Base-by-base conservation (phyloP, 768 basidiomycete genomes). In the Cystobasidium tubakii region DNA sequence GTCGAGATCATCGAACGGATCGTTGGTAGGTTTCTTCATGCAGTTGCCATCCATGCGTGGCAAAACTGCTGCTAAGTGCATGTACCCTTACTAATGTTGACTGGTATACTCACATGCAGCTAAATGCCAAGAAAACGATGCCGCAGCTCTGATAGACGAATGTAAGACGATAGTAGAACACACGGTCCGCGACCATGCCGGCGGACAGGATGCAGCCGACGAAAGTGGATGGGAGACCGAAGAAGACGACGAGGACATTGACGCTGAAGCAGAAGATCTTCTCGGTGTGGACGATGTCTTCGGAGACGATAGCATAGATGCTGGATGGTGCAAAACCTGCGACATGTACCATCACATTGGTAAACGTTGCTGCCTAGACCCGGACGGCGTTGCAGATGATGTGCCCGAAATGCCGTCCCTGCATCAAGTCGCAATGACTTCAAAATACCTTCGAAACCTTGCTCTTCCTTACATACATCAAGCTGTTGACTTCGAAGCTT, bases 1-100 rank as follows among this genome's bases (percentile, higher is more conserved):
- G 55, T 71, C 55, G 69, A 71, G 55, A 55, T 71, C 21, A 71
- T 71, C 29, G 69, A 71, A 36, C 50, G 69, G 19, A 71, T 71
- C 13, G 55, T 71, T n/a, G 69, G 69, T 71, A 36, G 31, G 69
- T 60, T 27, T 36, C 15, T 46, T 4, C 34, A 23, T 25, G n/a
- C 15, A n/a, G 42, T 12, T 25, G 36, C 34, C 12, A 66, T 29
- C 31, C 64, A n/a, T n/a, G 53, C 21, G 15, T 15, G 6, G 39
- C 39, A 39, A 6, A 39, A n/a, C n/a, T n/a, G n/a, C n/a, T n/a
- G n/a, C n/a, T n/a, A n/a, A n/a, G n/a, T n/a, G n/a, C n/a, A n/a
- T n/a, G n/a, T n/a, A n/a, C n/a, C n/a, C n/a, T n/a, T n/a, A n/a
- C n/a, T n/a, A n/a, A n/a, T n/a, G n/a, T n/a, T n/a, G n/a, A n/a